A percentile compares a stretch with the other conserved stretches of the same genome.
phyloP scores from a whole-genome alignment of 169 alveolate genomes.

The Eimeria brunetti region DNA sequence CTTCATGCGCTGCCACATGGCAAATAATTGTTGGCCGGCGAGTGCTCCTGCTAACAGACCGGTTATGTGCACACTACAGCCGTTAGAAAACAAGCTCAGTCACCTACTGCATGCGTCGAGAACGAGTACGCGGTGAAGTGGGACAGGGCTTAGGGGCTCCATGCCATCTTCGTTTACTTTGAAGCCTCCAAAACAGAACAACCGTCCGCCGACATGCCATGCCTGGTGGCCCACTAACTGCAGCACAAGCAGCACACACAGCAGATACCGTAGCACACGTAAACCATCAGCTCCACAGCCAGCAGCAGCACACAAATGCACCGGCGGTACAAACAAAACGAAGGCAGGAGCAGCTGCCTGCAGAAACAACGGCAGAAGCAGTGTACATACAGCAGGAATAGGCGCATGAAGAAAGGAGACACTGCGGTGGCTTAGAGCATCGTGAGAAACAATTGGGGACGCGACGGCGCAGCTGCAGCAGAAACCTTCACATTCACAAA shows the following conservation, averaged over 20 bases:
- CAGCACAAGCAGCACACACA: neutral
- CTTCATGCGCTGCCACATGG: neutral
- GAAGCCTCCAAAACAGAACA: conserved; percentile 52
- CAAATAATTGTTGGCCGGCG: neutral
- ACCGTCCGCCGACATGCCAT: conserved; percentile 61
- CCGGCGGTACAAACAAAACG: neutral
- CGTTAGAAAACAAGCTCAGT: neutral
- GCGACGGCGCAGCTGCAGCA: conserved; percentile 62
- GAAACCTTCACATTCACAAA: neutral
- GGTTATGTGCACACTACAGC: neutral
- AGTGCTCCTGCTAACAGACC: neutral
- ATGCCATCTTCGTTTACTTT: conserved; percentile 8
- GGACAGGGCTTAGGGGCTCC: conserved; percentile 37
- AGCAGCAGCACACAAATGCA: neutral
- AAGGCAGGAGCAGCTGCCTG: neutral
- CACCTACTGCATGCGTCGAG: conserved; percentile 52
- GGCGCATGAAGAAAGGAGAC: conserved; percentile 21
- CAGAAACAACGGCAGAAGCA: neutral
- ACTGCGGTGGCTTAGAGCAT: conserved; percentile 52
- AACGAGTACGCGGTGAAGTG: neutral
- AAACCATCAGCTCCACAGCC: neutral
- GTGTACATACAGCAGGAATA: conserved; percentile 30
- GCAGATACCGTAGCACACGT: neutral
- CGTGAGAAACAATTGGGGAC: conserved; percentile 43
- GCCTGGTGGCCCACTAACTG: conserved; percentile 72